Conservation (phyloP, 495 filamentous ascomycete species). For the Cudoniella acicularis region DNA sequence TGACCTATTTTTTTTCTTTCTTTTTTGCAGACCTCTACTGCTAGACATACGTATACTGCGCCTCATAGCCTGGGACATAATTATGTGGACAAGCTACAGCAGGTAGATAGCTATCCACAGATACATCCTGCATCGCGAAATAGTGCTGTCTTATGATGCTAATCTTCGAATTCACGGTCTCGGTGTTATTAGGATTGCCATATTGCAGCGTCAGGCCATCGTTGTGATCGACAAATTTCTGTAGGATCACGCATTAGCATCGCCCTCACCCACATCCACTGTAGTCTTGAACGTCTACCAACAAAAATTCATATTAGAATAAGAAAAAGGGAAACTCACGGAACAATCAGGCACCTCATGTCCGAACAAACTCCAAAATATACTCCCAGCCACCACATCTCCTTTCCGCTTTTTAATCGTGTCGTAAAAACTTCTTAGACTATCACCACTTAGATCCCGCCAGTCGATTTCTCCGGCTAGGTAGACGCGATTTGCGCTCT, state of each 20-base stretch:
- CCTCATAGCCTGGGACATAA: constrained; percentile 22
- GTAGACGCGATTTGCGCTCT: constrained; percentile 40
- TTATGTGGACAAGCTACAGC: constrained; percentile 22
- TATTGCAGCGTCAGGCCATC: constrained; percentile 48
- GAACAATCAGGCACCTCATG: constrained; percentile 46
- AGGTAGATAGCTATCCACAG: constrained; percentile 19
- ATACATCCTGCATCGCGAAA: constrained; percentile 34
- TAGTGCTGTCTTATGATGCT: constrained; percentile 42
- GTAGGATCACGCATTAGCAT: background rate
- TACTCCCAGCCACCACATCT: constrained; percentile 36
- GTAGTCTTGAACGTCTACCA: too few species aligned
- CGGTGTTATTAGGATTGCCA: constrained; percentile 38
- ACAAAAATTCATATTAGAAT: too few species aligned
- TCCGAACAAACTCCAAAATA: constrained; percentile 51
- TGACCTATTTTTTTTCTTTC: background rate
- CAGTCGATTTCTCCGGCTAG: constrained; percentile 52
- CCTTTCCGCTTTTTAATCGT: constrained; percentile 38
- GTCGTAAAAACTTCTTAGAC: constrained; percentile 39
- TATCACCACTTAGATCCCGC: constrained; percentile 31
- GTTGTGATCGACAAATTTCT: constrained; percentile 37
- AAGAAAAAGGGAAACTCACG: constrained; percentile 23
- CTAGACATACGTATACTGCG: constrained; percentile 16
- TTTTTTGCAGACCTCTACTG: background rate
- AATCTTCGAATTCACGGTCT: constrained; percentile 38
- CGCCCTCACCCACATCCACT: too few species aligned